A percentile compares a stretch with the other conserved stretches of the same genome.
Conservation (phyloP, 2,329 filamentous ascomycete genomes). For the Clonostachys rhizophaga region DNA sequence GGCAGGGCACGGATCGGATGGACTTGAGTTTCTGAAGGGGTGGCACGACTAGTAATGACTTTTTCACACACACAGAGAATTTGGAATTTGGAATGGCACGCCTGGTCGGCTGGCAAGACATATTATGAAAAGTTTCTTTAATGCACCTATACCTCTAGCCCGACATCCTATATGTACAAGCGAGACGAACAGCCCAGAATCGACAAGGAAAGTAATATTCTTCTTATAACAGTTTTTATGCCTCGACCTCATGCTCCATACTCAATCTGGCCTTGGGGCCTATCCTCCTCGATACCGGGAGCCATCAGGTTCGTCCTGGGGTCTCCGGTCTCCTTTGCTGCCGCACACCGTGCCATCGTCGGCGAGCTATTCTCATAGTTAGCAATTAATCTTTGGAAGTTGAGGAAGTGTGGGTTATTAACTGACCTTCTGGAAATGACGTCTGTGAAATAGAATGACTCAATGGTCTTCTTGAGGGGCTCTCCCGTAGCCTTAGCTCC, state of each 20-base stretch:
- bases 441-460: conserved; percentile 99
- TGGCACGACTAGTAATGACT: too few relatives aligned
- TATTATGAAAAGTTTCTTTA: too few relatives aligned
- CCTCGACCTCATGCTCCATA: conserved; percentile 41
- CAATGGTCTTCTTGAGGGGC: conserved; percentile 78
- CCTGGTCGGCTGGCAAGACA: too few relatives aligned
- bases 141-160: conserved; percentile 8
- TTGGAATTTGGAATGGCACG: too few relatives aligned
- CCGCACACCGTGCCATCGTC: conserved; percentile 97
- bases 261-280: conserved; percentile 55
- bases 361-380: conserved; percentile 63
- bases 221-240: not conserved
- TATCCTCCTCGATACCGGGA: conserved; percentile 60
- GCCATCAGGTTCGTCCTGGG: conserved; percentile 77
- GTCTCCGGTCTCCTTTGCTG: conserved; percentile 80
- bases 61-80: too few relatives aligned
- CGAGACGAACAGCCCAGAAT: conserved; percentile 14
- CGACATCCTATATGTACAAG: conserved; percentile 33
- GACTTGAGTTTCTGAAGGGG: not conserved
- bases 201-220: conserved; percentile 2
- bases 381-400: conserved; percentile 3
- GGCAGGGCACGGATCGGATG: not conserved
- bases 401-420: conserved; percentile 8
- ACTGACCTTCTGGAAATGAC: conserved; percentile 89
- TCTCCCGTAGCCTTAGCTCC: conserved; percentile 67